A percentile compares a stretch with the other conserved stretches of the same genome.
Evolutionary conservation across 257 asterid genomes (phyloP).

Genomic region (Solanum medicagineum): DNA sequence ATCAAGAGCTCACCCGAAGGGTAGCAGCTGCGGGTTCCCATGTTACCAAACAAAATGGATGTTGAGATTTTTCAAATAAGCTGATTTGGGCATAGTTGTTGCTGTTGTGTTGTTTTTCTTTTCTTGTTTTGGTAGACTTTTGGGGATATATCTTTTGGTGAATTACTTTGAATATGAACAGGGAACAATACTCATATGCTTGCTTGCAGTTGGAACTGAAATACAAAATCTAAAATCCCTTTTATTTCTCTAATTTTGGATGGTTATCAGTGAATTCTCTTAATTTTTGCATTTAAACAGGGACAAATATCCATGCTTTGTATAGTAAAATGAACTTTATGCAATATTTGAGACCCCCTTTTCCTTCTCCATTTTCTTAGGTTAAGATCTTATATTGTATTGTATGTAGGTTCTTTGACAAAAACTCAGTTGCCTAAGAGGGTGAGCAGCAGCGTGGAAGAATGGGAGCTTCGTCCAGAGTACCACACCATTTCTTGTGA

Average conservation of each 20-base stretch:
- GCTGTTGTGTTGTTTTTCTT: neutral
- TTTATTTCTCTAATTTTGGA: neutral
- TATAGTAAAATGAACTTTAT: neutral
- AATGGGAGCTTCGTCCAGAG: constrained; percentile 43
- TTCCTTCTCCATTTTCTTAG: neutral
- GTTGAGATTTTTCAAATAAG: neutral
- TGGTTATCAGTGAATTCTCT: neutral
- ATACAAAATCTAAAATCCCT: neutral
- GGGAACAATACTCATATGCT: neutral
- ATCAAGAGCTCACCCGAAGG: too few species aligned
- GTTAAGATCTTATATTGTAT: neutral
- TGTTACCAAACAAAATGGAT: neutral
- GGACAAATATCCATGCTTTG: neutral
- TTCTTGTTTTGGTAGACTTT: neutral
- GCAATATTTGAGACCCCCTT: neutral
- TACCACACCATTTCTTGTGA: constrained; percentile 70
- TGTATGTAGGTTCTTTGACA: constrained; percentile 34
- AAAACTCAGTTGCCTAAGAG: constrained; percentile 43
- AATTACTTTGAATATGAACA: neutral
- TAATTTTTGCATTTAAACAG: neutral
- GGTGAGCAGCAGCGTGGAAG: constrained; percentile 15
- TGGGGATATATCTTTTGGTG: neutral
- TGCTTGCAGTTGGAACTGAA: neutral
- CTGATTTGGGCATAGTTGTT: neutral
- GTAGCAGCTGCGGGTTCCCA: neutral